Evolutionary conservation across 2,329 filamentous ascomycete species (phyloP).

Genomic region (Fusarium humuli): DNA sequence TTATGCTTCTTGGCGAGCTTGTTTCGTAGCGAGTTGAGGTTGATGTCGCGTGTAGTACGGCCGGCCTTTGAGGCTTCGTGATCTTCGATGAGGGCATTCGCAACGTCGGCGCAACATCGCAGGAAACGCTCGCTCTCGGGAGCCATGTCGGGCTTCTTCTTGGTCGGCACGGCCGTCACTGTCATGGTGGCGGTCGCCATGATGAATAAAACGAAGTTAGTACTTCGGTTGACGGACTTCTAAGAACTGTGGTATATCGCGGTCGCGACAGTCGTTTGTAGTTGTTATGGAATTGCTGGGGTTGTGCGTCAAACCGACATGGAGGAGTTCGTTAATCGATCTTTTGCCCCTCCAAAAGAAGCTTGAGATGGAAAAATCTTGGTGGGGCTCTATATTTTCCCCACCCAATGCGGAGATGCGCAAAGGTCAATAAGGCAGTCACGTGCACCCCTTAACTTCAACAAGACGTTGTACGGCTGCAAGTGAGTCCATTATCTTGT

Average conservation of each 20-base stretch:
- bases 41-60: constrained; percentile 84
- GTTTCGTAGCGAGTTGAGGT: constrained; percentile 87
- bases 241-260: neutral
- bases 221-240: neutral
- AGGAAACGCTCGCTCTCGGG: constrained; percentile 96
- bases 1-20: constrained; percentile 94
- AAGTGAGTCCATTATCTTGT: neutral
- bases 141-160: constrained; percentile 80
- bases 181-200: constrained; percentile 70
- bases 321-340: constrained; percentile 22
- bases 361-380: constrained; percentile 36
- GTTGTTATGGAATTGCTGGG: neutral
- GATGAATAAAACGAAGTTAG: neutral
- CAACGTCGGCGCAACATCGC: constrained; percentile 94
- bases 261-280: neutral
- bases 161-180: constrained; percentile 72
- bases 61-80: constrained; percentile 84
- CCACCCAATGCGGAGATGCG: constrained; percentile 35
- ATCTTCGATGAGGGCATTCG: constrained; percentile 92
- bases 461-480: neutral
- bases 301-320: constrained; percentile 7
- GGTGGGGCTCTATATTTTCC: constrained; percentile 36
- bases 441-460: constrained; percentile 19
- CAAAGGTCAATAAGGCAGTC: constrained; percentile 33
- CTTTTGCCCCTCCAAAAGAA: constrained; percentile 45